phyloP scores from a whole-genome alignment of 441 rosid genomes.

The Erodium moschatum region DNA sequence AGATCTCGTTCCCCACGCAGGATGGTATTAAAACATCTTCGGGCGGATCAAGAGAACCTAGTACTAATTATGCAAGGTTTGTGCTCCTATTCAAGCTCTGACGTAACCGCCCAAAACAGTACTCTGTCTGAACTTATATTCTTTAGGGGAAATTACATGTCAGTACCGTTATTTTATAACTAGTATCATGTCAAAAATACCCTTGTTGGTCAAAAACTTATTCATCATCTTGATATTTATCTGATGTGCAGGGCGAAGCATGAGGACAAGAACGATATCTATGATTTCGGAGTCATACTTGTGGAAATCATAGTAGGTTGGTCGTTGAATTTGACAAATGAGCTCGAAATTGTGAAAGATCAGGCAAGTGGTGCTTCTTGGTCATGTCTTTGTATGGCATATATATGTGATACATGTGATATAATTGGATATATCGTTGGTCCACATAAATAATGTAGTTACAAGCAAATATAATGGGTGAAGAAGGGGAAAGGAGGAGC shows the following conservation, averaged over 20 bases:
- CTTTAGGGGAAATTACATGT: no score
- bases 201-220: no score
- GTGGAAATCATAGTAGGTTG: constrained; percentile 73
- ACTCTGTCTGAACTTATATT: no score
- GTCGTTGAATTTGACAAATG: constrained; percentile 42
- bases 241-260: constrained; percentile 29
- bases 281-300: constrained; percentile 75
- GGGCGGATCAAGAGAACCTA: constrained; percentile 33
- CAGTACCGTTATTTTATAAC: background rate
- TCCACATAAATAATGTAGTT: constrained; percentile 30
- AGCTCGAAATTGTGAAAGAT: constrained; percentile 45
- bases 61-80: constrained; percentile 37
- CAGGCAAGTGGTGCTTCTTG: constrained; percentile 31
- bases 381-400: no score
- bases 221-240: no score
- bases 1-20: constrained; percentile 30
- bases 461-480: constrained; percentile 39
- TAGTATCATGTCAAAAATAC: no score
- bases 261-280: constrained; percentile 52
- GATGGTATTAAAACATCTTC: constrained; percentile 38
- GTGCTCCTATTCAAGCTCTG: background rate
- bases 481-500: constrained; percentile 48
- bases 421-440: no score
- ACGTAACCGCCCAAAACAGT: no score
- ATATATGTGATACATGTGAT: no score